phyloP scores from a whole-genome alignment of 2,329 filamentous ascomycete genomes.

The Fusarium pseudocircinatum region DNA sequence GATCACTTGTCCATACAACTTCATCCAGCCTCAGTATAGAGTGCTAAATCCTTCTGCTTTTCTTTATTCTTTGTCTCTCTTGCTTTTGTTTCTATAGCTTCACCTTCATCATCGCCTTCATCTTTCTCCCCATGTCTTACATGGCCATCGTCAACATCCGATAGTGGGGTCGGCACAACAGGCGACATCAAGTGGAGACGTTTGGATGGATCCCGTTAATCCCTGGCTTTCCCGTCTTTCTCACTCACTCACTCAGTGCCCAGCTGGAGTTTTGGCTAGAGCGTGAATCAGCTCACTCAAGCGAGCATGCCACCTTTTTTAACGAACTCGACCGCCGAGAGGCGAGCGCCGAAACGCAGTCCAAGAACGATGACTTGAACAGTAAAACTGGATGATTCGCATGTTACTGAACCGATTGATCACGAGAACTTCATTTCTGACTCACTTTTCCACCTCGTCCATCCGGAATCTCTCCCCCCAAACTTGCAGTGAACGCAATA shows the following conservation, averaged over 20 bases:
- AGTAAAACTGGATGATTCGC: conserved; percentile 29
- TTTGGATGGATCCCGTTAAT: conserved; percentile 36
- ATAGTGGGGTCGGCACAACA: conserved; percentile 45
- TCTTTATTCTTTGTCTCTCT: not conserved
- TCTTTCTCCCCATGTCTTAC: conserved; percentile 29
- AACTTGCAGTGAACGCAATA: conserved; percentile 16
- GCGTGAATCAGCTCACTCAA: conserved; percentile 33
- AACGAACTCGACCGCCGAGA: conserved; percentile 36
- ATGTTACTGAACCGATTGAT: conserved; percentile 24
- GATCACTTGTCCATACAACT: conserved; percentile 3
- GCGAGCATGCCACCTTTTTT: conserved; percentile 40
- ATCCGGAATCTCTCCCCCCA: not conserved
- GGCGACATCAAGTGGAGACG: conserved; percentile 42
- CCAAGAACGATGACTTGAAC: not conserved
- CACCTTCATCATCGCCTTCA: conserved; percentile 5
- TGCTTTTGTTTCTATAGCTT: conserved; percentile 15
- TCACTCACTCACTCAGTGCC: not conserved
- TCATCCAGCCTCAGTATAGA: not conserved
- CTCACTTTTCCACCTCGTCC: conserved; percentile 2
- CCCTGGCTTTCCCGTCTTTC: conserved; percentile 4
- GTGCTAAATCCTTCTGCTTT: not conserved
- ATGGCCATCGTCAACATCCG: conserved; percentile 41
- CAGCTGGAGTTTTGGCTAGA: conserved; percentile 15
- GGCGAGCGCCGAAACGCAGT: conserved; percentile 23
- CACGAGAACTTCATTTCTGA: conserved; percentile 18